A percentile compares a stretch with the other conserved stretches of the same genome.
Evolutionary conservation across 2,329 filamentous ascomycete genomes (phyloP).

Genomic region (Paramyrothecium sp.): DNA sequence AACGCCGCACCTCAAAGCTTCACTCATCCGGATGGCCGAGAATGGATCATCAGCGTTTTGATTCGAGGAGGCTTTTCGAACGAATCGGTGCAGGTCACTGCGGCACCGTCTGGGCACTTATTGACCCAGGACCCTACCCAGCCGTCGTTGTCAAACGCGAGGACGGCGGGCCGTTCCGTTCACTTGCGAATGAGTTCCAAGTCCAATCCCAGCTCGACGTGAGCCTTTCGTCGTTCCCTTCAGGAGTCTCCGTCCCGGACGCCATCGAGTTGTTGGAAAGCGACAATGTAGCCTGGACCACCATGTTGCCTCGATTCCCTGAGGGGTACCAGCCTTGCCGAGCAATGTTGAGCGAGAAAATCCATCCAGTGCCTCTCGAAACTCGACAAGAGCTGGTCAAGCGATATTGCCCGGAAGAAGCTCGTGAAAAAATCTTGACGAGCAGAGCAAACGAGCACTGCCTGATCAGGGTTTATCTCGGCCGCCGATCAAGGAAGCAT

Average conservation of each 20-base stretch:
- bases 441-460: neutral
- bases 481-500: neutral
- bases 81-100: slow-evolving; percentile 4
- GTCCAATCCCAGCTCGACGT: neutral
- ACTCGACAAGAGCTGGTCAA: neutral
- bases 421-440: too few species aligned
- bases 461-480: slow-evolving; percentile 5
- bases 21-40: too few species aligned
- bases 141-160: slow-evolving; percentile 5
- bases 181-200: slow-evolving; percentile 1
- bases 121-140: neutral
- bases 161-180: slow-evolving; percentile 1
- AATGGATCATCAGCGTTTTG: too few species aligned
- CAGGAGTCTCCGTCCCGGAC: neutral
- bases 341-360: slow-evolving; percentile 2
- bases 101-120: slow-evolving; percentile 3
- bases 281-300: neutral
- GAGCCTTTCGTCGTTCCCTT: neutral
- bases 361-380: neutral
- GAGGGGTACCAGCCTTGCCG: neutral
- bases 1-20: too few species aligned
- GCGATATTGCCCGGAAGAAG: neutral
- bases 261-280: neutral
- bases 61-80: too few species aligned
- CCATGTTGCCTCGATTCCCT: neutral